Evolutionary conservation across 2,329 filamentous ascomycete species (phyloP).

Genomic region (Colletotrichum sp.): DNA sequence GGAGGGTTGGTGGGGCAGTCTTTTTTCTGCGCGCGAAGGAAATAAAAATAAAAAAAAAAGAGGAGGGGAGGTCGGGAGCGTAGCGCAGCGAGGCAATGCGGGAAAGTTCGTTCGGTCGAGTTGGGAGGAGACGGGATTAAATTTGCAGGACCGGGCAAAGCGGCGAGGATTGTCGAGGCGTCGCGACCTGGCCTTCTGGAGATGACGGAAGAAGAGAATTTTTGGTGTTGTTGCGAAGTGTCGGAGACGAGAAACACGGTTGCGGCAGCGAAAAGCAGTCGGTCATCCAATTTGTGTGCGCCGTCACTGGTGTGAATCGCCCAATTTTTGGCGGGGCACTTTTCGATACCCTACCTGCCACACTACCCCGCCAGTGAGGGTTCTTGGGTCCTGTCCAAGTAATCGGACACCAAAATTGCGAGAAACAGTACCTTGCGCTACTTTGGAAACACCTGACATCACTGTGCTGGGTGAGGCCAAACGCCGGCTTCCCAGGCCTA

Average conservation of each 20-base stretch:
- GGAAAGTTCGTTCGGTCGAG: background rate
- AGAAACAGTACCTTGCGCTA: background rate
- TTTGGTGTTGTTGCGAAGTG: constrained; percentile 14
- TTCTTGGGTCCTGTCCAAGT: background rate
- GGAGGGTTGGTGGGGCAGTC: constrained; percentile 5
- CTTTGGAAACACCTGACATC: constrained; percentile 2
- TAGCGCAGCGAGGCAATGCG: background rate
- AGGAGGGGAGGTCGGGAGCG: background rate
- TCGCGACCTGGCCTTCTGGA: constrained; percentile 19
- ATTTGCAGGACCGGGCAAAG: constrained; percentile 2
- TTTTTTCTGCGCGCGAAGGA: background rate
- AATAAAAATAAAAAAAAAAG: background rate
- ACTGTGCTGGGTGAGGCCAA: constrained; percentile 2
- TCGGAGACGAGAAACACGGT: constrained; percentile 1
- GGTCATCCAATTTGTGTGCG: constrained; percentile 25
- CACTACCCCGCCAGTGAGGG: constrained; percentile 14
- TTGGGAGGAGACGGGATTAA: background rate
- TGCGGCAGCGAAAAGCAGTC: constrained; percentile 14
- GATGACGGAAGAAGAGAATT: background rate
- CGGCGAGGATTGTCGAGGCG: constrained; percentile 11
- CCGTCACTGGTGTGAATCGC: constrained; percentile 23
- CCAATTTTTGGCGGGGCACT: constrained; percentile 22
- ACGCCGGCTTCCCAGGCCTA: background rate
- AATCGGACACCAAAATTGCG: background rate
- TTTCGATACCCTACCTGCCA: constrained; percentile 12